phyloP scores from a whole-genome alignment of 2,329 filamentous ascomycete species.

The Hypoxylon sp. region DNA sequence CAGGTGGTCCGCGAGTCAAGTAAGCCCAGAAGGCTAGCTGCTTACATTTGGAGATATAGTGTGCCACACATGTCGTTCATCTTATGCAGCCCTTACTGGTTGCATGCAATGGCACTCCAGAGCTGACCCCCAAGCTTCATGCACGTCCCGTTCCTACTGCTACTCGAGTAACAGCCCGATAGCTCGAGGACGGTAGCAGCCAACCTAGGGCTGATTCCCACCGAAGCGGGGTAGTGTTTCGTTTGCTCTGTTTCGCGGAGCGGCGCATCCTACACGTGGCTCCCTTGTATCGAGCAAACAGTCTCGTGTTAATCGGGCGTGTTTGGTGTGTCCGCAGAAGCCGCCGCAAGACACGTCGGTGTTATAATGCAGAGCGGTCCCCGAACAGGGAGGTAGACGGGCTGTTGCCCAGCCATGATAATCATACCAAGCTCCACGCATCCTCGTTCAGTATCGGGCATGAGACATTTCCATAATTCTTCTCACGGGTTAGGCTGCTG shows the following conservation, averaged over 20 bases:
- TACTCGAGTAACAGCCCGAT: slow-evolving; percentile 4
- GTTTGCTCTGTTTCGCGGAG: slow-evolving; percentile 21
- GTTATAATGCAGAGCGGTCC: not conserved
- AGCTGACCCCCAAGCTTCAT: slow-evolving; percentile 31
- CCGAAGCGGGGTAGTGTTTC: slow-evolving; percentile 27
- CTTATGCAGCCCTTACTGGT: slow-evolving; percentile 24
- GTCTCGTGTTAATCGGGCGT: slow-evolving; percentile 12
- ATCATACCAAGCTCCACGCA: slow-evolving; percentile 1
- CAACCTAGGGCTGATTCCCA: slow-evolving; percentile 11
- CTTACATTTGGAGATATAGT: slow-evolving; percentile 6
- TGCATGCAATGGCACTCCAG: slow-evolving; percentile 15
- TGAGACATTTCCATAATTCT: slow-evolving; percentile 20
- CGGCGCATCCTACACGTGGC: slow-evolving; percentile 31
- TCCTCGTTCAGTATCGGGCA: not conserved
- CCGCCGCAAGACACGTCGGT: slow-evolving; percentile 10
- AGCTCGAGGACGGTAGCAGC: slow-evolving; percentile 7
- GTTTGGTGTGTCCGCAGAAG: slow-evolving; percentile 8
- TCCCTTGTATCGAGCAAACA: slow-evolving; percentile 32
- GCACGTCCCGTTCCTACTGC: slow-evolving; percentile 22
- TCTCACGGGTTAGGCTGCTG: not conserved
- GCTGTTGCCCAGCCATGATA: slow-evolving; percentile 6
- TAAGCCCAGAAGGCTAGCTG: slow-evolving; percentile 15
- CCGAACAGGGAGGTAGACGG: not conserved
- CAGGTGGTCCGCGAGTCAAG: slow-evolving; percentile 5
- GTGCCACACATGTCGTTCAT: slow-evolving; percentile 22